Evolutionary conservation across 2,329 filamentous ascomycete genomes (phyloP).

Genomic region (Ascocoryne sarcoides): DNA sequence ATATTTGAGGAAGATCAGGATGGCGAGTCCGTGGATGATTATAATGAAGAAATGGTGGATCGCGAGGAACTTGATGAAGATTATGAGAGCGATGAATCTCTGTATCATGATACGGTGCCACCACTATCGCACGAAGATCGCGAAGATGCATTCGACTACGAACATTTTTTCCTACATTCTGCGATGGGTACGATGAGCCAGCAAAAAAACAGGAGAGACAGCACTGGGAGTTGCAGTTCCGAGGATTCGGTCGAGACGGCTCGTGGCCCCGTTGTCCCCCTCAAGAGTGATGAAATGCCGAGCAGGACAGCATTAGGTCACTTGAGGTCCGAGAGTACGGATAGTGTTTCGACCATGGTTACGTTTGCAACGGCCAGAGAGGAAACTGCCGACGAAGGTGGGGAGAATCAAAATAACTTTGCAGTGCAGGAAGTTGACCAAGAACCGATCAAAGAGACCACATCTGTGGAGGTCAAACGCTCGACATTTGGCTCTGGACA

Average conservation of each 20-base stretch:
- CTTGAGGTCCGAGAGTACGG: conserved; percentile 45
- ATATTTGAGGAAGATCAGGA: conserved; percentile 14
- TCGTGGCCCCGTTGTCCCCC: conserved; percentile 30
- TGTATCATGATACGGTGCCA: conserved; percentile 53
- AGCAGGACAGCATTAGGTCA: conserved; percentile 26
- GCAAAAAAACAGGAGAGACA: conserved; percentile 38
- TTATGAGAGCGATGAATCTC: conserved; percentile 51
- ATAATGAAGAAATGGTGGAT: conserved; percentile 28
- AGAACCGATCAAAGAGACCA: conserved; percentile 3
- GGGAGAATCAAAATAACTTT: conserved; percentile 31
- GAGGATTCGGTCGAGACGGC: conserved; percentile 55
- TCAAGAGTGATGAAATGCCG: conserved; percentile 6
- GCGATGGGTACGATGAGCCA: conserved; percentile 71
- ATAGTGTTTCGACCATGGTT: conserved; percentile 51
- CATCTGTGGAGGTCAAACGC: conserved; percentile 18
- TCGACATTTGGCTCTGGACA: conserved; percentile 22
- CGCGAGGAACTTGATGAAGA: conserved; percentile 32
- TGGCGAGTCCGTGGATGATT: conserved; percentile 32
- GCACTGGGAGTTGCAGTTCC: conserved; percentile 47
- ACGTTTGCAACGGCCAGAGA: conserved; percentile 53
- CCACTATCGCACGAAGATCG: conserved; percentile 80
- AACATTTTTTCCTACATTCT: conserved; percentile 90
- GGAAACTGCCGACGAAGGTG: conserved; percentile 28
- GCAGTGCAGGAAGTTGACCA: conserved; percentile 28
- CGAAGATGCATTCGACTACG: conserved; percentile 91